Percentiles rank a stretch among this genome's conserved stretches.
These are phyloP conservation scores for Glomus cerebriforme DNA, from an alignment of 192 early-diverging fungal species.

Conservation along the genomic window DNA sequence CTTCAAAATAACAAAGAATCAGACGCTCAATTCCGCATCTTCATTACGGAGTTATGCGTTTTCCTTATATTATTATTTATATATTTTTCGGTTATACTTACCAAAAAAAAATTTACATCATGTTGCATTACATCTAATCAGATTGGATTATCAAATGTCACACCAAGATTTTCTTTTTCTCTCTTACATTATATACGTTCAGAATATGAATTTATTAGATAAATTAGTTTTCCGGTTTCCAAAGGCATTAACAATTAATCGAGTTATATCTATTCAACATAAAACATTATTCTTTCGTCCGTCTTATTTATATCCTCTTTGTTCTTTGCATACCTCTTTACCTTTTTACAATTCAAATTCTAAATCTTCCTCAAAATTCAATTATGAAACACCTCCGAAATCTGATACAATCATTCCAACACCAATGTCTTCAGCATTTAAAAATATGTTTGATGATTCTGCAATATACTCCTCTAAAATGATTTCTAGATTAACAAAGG, in stretches of 20 bases:
- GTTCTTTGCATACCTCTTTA: neutral
- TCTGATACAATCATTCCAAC: constrained; percentile 21
- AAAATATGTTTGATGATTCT: constrained; percentile 58
- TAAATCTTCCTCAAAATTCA: neutral
- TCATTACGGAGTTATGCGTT: too few species aligned
- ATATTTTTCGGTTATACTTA: too few species aligned
- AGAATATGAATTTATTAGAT: neutral
- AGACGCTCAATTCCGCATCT: too few species aligned
- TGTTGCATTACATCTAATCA: too few species aligned
- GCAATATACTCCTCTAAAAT: constrained; percentile 43
- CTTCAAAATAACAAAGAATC: too few species aligned
- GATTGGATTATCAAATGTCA: too few species aligned
- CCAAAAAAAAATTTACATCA: too few species aligned
- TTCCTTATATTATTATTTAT: too few species aligned
- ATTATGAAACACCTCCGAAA: neutral
- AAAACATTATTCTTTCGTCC: too few species aligned
- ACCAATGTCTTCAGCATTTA: constrained; percentile 44
- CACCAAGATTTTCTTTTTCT: too few species aligned
- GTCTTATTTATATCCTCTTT: neutral
- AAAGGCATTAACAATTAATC: neutral
- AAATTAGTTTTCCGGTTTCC: neutral
- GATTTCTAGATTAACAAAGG: constrained; percentile 50
- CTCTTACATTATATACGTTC: neutral
- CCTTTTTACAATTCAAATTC: neutral
- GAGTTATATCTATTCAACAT: neutral